These are phyloP conservation scores for Vitis hybrid DNA, from an alignment of 177 flowering plant genomes.

Conservation along the genomic window DNA sequence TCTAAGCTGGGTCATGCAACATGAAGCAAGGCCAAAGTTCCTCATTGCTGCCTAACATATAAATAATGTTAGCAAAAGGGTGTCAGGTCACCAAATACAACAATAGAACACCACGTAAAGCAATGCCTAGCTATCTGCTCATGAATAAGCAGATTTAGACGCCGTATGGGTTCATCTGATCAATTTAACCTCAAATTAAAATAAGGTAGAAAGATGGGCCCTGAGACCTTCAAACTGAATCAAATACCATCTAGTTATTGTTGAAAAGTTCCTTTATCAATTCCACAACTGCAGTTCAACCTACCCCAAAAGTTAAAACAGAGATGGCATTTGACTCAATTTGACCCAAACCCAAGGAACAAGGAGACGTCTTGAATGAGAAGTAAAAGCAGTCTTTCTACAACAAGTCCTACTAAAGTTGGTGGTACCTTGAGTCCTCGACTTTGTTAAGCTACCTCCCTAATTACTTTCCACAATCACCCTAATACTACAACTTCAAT, in stretches of 20 bases:
- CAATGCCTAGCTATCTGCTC: too few relatives aligned
- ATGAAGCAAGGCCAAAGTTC: too few relatives aligned
- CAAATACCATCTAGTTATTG: constrained; percentile 9
- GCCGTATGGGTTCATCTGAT: too few relatives aligned
- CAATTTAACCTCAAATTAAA: too few relatives aligned
- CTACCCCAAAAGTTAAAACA: background rate
- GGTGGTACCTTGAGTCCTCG: constrained; percentile 5
- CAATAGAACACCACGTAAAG: too few relatives aligned
- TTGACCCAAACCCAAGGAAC: background rate
- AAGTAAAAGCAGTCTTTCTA: constrained; percentile 7
- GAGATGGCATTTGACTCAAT: constrained; percentile 12
- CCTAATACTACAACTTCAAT: constrained; percentile 38
- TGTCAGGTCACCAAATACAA: too few relatives aligned
- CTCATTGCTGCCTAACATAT: too few relatives aligned
- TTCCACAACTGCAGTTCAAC: too few relatives aligned
- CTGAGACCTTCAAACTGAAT: background rate
- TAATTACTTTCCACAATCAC: constrained; percentile 45
- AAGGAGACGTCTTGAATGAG: background rate
- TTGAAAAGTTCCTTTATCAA: background rate
- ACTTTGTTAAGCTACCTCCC: constrained; percentile 27
- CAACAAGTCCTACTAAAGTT: constrained; percentile 15
- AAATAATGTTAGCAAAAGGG: too few relatives aligned
- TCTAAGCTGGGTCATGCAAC: too few relatives aligned
- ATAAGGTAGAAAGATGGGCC: too few relatives aligned
- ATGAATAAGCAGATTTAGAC: too few relatives aligned